Evolutionary conservation across 169 alveolate species (phyloP).

Genomic region (Babesia caballi): DNA sequence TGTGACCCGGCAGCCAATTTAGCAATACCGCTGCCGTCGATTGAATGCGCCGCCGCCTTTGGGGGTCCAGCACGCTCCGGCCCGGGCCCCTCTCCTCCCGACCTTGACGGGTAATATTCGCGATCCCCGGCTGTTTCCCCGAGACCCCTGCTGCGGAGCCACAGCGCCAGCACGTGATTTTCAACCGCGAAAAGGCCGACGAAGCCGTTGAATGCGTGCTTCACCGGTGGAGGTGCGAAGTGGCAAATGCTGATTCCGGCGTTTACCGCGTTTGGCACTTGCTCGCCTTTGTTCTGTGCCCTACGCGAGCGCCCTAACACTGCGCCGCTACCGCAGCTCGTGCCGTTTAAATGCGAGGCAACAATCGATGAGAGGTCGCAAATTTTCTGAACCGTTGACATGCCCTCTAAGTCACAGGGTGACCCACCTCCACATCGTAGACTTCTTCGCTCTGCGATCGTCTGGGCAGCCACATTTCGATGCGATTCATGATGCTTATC

Average conservation of each 20-base stretch:
- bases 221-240: slow-evolving; percentile 10
- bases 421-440: slow-evolving; percentile 47
- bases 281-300: not conserved
- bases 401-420: not conserved
- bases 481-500: slow-evolving; percentile 14
- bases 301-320: not conserved
- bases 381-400: slow-evolving; percentile 31
- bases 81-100: too few species aligned
- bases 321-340: not conserved
- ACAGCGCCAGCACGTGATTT: not conserved
- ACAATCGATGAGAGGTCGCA: slow-evolving; percentile 28
- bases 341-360: not conserved
- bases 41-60: too few species aligned
- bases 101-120: too few species aligned
- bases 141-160: not conserved
- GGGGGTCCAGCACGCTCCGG: too few species aligned
- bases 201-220: slow-evolving; percentile 12
- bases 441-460: not conserved
- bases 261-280: not conserved
- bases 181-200: not conserved
- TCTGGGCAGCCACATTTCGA: slow-evolving; percentile 59
- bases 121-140: not conserved
- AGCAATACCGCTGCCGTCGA: not conserved
- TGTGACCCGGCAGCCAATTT: not conserved
- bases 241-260: slow-evolving; percentile 40